Evolutionary conservation across 352 stramenopile species (phyloP).

Genomic region (Pythium monospermum): DNA sequence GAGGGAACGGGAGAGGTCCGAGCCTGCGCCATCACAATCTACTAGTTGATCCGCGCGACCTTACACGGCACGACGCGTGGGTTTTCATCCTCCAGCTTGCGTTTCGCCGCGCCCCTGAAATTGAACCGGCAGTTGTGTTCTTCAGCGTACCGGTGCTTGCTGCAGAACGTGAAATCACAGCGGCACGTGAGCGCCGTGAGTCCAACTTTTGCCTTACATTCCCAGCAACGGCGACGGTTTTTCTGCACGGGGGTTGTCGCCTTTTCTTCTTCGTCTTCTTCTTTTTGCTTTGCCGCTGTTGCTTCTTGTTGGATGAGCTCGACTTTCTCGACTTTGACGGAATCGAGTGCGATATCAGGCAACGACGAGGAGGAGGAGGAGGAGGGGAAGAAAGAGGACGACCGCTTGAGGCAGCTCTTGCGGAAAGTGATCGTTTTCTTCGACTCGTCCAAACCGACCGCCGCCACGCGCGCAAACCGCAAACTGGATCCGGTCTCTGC

Average conservation of each 20-base stretch:
- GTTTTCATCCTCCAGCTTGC: conserved; percentile 80
- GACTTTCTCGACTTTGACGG: conserved; percentile 14
- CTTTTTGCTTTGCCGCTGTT: neutral
- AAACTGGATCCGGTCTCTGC: conserved; percentile 11
- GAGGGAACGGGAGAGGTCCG: too few species aligned
- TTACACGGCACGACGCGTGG: conserved; percentile 73
- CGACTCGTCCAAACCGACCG: conserved; percentile 39
- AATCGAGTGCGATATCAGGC: conserved; percentile 7
- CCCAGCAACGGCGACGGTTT: conserved; percentile 86
- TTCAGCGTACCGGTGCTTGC: conserved; percentile 86
- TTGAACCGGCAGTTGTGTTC: conserved; percentile 86
- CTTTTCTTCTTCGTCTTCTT: conserved; percentile 10
- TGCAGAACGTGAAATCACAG: conserved; percentile 89
- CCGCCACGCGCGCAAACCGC: conserved; percentile 38
- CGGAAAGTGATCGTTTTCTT: conserved; percentile 47
- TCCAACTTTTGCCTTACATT: conserved; percentile 83
- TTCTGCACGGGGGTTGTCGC: conserved; percentile 55
- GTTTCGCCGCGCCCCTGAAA: conserved; percentile 80
- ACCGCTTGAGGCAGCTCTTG: conserved; percentile 72
- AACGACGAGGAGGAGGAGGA: conserved; percentile 11
- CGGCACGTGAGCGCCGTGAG: conserved; percentile 84
- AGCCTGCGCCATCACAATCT: too few species aligned
- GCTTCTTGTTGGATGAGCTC: neutral
- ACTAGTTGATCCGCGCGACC: conserved; percentile 85
- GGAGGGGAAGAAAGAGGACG: conserved; percentile 40